These are phyloP conservation scores for Penicillium bovifimosum DNA, from an alignment of 495 filamentous ascomycete species.

Conservation along the genomic window DNA sequence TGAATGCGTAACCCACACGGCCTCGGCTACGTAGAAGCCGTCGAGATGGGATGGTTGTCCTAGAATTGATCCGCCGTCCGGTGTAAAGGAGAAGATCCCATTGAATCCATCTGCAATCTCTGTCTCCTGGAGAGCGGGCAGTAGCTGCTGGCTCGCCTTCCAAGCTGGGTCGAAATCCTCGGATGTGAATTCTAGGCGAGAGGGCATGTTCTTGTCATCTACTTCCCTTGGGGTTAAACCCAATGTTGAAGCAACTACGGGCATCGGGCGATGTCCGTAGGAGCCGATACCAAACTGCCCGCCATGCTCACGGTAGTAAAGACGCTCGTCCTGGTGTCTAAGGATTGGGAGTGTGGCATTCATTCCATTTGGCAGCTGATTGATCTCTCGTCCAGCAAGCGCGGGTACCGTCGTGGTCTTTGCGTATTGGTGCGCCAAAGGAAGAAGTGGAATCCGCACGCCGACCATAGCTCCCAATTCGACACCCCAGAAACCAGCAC, in stretches of 20 bases:
- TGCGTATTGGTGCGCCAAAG: slow-evolving; percentile 48
- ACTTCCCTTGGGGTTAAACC: slow-evolving; percentile 40
- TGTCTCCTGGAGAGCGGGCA: slow-evolving; percentile 37
- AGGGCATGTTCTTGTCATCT: slow-evolving; percentile 48
- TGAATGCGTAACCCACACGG: slow-evolving; percentile 52
- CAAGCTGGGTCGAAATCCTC: slow-evolving; percentile 48
- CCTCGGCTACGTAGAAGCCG: slow-evolving; percentile 49
- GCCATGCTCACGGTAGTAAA: slow-evolving; percentile 51
- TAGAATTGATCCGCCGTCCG: slow-evolving; percentile 46
- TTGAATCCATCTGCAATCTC: slow-evolving; percentile 48
- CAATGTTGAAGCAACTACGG: slow-evolving; percentile 37
- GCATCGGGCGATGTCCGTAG: slow-evolving; percentile 50
- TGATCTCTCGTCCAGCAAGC: slow-evolving; percentile 27
- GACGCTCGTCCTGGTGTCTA: slow-evolving; percentile 47
- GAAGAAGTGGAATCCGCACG: slow-evolving; percentile 43
- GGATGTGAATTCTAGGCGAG: slow-evolving; percentile 41
- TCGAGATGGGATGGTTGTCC: slow-evolving; percentile 44
- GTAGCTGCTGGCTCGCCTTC: slow-evolving; percentile 37
- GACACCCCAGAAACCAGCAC: slow-evolving; percentile 52
- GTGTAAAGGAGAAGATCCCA: slow-evolving; percentile 50
- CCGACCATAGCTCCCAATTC: slow-evolving; percentile 48
- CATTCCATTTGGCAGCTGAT: slow-evolving; percentile 28
- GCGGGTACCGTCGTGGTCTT: slow-evolving; percentile 40
- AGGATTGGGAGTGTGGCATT: slow-evolving; percentile 44
- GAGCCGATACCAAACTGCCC: slow-evolving; percentile 49